Conservation (phyloP, 2,329 filamentous ascomycete species). For the Cadophora sp. region DNA sequence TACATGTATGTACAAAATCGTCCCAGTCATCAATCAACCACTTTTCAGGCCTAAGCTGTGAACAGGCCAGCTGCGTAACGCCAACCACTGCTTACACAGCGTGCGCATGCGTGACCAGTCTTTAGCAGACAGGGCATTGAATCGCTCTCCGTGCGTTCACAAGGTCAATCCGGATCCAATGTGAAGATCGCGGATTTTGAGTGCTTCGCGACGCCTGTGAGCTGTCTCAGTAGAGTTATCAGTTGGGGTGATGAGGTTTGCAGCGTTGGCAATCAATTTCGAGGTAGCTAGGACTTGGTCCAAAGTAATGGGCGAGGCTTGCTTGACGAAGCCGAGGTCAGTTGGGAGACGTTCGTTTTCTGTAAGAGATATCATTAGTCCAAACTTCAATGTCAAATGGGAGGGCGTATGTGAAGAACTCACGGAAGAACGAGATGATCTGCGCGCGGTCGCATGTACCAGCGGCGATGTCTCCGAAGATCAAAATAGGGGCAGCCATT, state of each 20-base stretch:
- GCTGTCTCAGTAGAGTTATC: not conserved
- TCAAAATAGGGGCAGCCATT: conserved; percentile 55
- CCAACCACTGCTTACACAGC: too few relatives aligned
- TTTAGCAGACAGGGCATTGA: not conserved
- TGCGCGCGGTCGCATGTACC: conserved; percentile 49
- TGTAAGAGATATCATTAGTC: conserved; percentile 27
- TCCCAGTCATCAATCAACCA: too few relatives aligned
- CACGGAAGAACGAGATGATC: conserved; percentile 56
- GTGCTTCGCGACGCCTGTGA: conserved; percentile 4
- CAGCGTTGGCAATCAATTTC: conserved; percentile 21
- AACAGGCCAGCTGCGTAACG: too few relatives aligned
- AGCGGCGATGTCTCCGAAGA: conserved; percentile 52
- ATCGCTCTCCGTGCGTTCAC: not conserved
- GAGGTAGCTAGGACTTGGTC: conserved; percentile 21
- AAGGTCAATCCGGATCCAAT: not conserved
- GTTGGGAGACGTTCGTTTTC: conserved; percentile 52
- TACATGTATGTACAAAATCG: too few relatives aligned
- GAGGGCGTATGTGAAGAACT: conserved; percentile 23
- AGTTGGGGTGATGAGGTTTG: conserved; percentile 23
- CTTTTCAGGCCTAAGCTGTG: too few relatives aligned
- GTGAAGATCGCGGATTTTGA: conserved; percentile 18
- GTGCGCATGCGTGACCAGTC: too few relatives aligned
- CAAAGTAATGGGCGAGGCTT: conserved; percentile 23
- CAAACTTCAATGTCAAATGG: not conserved
- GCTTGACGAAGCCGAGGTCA: conserved; percentile 49